These are phyloP conservation scores for Trametes coccinea DNA, from an alignment of 768 basidiomycete genomes.

Conservation along the genomic window DNA sequence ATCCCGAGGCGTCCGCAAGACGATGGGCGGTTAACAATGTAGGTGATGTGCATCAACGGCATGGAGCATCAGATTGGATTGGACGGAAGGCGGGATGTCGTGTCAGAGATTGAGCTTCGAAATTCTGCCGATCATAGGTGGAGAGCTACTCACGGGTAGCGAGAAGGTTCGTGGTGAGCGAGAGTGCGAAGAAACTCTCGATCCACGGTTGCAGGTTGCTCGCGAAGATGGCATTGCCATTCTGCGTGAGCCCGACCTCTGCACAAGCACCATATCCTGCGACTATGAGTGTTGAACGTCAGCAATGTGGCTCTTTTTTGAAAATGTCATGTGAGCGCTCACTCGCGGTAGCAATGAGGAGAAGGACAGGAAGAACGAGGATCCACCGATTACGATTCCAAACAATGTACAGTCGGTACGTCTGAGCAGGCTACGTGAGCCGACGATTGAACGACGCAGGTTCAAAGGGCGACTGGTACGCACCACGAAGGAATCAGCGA, in stretches of 20 bases:
- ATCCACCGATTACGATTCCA: constrained; percentile 7
- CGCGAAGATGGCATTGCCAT: constrained; percentile 11
- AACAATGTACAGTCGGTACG: constrained; percentile 15
- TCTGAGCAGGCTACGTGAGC: not conserved
- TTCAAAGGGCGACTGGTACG: not conserved
- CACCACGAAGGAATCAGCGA: constrained; percentile 15
- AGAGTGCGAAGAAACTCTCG: constrained; percentile 18
- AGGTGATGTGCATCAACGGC: not conserved
- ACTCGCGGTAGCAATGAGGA: constrained; percentile 8
- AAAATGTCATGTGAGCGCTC: not conserved
- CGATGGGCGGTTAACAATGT: no score
- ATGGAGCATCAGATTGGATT: not conserved
- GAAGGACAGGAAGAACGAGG: constrained; percentile 5
- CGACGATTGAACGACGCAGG: no score
- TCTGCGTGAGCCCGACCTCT: constrained; percentile 11
- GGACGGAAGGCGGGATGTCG: not conserved
- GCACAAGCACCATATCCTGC: constrained; percentile 3
- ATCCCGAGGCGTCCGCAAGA: no score
- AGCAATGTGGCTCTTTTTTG: not conserved
- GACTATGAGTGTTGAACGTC: not conserved
- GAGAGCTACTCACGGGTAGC: constrained; percentile 5
- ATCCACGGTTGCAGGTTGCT: constrained; percentile 19
- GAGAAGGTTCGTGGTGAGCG: constrained; percentile 19
- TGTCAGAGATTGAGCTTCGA: not conserved
- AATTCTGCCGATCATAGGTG: not conserved